Evolutionary conservation across 192 early-diverging fungal genomes (phyloP), one percentile per base, ranked within the genome.

Genomic region (Coemansia sp.): DNA sequence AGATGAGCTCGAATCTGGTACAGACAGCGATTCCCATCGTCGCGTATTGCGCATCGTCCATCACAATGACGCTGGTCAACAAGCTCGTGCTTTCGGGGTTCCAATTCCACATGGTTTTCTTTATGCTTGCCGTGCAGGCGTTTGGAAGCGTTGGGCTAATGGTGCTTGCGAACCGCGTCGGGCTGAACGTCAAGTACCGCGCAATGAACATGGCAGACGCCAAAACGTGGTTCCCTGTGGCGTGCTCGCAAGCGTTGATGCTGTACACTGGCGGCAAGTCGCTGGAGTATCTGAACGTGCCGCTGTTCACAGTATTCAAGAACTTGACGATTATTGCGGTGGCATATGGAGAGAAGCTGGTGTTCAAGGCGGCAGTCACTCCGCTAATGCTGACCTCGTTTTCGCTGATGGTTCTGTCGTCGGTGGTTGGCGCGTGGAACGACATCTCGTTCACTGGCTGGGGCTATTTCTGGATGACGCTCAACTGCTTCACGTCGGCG

Each of bases 261-360:
- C 92, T 99, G 64, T 98, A 98, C 83, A 97, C 96, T 15, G 97
- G 96, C 56, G 92, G 92, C 58, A 97, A 97, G 76, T 91, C 94
- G 45, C 76, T 99, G 6, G 93, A 97, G 73, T 97, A 88, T 78
- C 87, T 99, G 43, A 87, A 91, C 61, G 94, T 99, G 61, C 92
- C 97, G 16, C 81, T 99, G 38, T 98, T 97, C 71, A 99, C 97
- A 33, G 91, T 99, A 64, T 99, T 98, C 85, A 99, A 99, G 84
- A 99, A 99, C 85, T 73, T 97, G 69, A 99, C 97, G 45, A 99
- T 99, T 72, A 96, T 99, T 73, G 77, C 95, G 23, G 96, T 97
- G 69, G 97, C 97, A 15, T 97, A 94, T 70, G 92, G 90, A 49
- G 97, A 99, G 78, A 90, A 89, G 15, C 80, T 88, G 49, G 90